Evolutionary conservation across 805 yeast genomes (phyloP), one percentile per base, ranked within the genome.

Genomic region (Myxozyma melibiosi): DNA sequence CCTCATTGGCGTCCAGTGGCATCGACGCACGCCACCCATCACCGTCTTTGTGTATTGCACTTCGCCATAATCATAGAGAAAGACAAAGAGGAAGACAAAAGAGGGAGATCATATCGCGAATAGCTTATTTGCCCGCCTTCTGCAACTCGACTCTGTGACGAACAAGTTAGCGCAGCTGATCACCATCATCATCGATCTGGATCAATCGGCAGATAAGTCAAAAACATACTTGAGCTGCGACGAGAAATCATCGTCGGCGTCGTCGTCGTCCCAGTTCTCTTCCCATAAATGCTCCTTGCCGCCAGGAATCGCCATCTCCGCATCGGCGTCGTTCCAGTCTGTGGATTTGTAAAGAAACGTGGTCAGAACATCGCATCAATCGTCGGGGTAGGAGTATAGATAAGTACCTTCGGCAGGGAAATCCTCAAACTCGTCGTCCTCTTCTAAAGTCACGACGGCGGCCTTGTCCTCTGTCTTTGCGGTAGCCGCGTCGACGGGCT

Each of bases 391-490:
- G n/a, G n/a, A n/a, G n/a, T n/a, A 30, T 18, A 7, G 34, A 14
- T 9, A 41, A 5, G 42, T 64, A 78, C 81, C 79, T 69, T 90
- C 96, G 54, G 83, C 90, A 14, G 96, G 97, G 76, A 92, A 92
- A 70, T 92, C 98, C 75, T 92, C 98, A 70, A 92, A 92, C 72
- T 91, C 97, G 70, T 92, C 98, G 68, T 92, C 97, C 67, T 92
- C 97, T 70, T 92, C 98, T 47, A 92, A 76, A 1, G 95, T 82
- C 67, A 85, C 88, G 69, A 87, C 76, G 41, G 72, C 64, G 8
- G 55, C 56, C 48, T 48, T 57, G 47, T 49, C 53, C 24, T 48
- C 58, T 18, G 18, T 44, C 24, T 58, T 47, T 31, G 45, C 28
- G 13, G 45, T 39, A 24, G 38, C 11, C n/a, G 43, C 11, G 20